A percentile compares a stretch with the other conserved stretches of the same genome.
Evolutionary conservation across 2,329 filamentous ascomycete species (phyloP).

Genomic region (Colletotrichum chlorophyti): DNA sequence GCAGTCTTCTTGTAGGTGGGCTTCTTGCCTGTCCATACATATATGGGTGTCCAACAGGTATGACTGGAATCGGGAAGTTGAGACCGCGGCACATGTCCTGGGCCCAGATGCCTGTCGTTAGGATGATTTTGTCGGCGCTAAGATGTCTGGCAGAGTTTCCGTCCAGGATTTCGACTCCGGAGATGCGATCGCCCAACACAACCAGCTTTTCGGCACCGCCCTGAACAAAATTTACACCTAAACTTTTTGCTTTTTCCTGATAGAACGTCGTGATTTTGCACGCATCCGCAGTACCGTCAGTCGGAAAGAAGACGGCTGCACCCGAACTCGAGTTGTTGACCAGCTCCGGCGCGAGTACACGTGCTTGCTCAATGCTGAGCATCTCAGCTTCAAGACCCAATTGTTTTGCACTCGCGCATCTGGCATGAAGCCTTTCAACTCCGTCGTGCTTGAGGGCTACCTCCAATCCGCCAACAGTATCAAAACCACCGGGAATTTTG

Average conservation of each 20-base stretch:
- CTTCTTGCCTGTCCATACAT: neutral
- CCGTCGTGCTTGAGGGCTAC: neutral
- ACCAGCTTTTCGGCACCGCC: neutral
- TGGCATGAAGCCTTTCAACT: neutral
- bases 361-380: neutral
- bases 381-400: neutral
- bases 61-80: slow-evolving; percentile 6
- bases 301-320: neutral
- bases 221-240: neutral
- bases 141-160: neutral
- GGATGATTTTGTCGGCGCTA: neutral
- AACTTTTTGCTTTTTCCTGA: neutral
- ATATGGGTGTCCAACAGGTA: slow-evolving; percentile 16
- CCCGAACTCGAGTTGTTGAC: neutral
- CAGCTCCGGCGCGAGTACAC: slow-evolving; percentile 5
- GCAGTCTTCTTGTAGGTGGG: neutral
- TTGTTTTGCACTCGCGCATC: neutral
- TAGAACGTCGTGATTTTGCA: slow-evolving; percentile 8
- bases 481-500: slow-evolving; percentile 11
- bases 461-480: slow-evolving; percentile 10
- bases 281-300: slow-evolving; percentile 12
- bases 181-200: neutral
- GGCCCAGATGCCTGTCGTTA: slow-evolving; percentile 15
- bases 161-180: neutral
- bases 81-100: neutral